Base-by-base conservation (phyloP, 2,329 filamentous ascomycete genomes). In the Thermothelomyces thermophilus region DNA sequence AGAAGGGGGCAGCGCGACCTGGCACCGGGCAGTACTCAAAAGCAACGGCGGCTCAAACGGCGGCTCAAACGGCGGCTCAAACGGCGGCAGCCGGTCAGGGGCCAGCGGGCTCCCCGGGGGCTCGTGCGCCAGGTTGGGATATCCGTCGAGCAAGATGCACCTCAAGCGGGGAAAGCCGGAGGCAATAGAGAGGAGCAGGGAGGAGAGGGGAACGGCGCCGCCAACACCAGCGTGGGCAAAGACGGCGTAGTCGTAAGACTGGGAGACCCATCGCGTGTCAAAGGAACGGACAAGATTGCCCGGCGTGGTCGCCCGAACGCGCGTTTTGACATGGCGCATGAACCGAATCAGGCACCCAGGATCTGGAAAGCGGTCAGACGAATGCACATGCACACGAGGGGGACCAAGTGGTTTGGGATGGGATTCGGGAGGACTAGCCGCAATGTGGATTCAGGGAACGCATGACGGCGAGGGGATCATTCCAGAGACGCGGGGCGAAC, bases 401-500 rank as follows among this genome's bases (percentile, higher is more conserved):
- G 2, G 13, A 6, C 7, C 8, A 35, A 35, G 13, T 14, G 33
- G 14, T 35, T 6, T 11, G 16, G 14, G 33, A n/a, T n/a, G 16
- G 33, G 16, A 35, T 9, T 5, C 7, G 16, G 33, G 10, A 22
- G 11, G 41, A 45, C 59, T 51, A 52, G 58, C 61, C 57, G 13
- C 58, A 64, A 55, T 68, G 69, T 11, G 70, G 69, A 50, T 72
- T 67, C 20, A 75, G 58, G 5, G 71, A 70, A 8, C 69, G 65
- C 20, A 67, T 65, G 1, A 67, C 61, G 16, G 63, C 58, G 16
- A 79, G 59, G 10, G 77, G 68, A 57, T 80, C 71, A 53, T 66
- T 66, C 78, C 77, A 82, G 16, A 81, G 63, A 4, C 67, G 70
- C 17, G 75, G 74, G 4, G 72, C 72, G 58, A 82, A 80, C 17